phyloP scores from a whole-genome alignment of 768 basidiomycete species.

The Mycena maculata region DNA sequence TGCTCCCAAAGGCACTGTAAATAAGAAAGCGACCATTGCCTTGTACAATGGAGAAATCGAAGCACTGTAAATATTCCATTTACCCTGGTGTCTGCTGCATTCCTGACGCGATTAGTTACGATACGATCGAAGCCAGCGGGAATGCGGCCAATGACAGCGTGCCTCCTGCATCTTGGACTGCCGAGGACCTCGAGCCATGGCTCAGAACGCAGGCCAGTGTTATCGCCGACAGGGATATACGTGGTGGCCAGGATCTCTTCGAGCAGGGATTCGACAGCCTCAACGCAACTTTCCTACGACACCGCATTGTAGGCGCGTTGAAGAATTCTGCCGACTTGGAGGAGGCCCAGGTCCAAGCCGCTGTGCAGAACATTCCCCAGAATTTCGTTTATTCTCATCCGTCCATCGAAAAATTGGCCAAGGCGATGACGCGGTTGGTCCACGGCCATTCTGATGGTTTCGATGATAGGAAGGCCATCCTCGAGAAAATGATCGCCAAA shows the following conservation, averaged over 20 bases:
- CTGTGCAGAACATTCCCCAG: constrained; percentile 15
- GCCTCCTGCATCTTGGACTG: too few relatives aligned
- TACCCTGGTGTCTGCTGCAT: too few relatives aligned
- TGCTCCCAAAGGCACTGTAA: too few relatives aligned
- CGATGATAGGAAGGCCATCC: background rate
- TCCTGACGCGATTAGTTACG: too few relatives aligned
- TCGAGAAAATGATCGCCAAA: constrained; percentile 23
- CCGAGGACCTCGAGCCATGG: too few relatives aligned
- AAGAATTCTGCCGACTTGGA: background rate
- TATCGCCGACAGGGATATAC: too few relatives aligned
- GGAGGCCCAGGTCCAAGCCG: background rate
- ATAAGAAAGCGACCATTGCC: too few relatives aligned
- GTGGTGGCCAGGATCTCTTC: constrained; percentile 44
- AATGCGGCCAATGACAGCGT: too few relatives aligned
- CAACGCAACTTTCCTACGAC: constrained; percentile 51
- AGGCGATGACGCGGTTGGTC: background rate
- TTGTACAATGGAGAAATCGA: too few relatives aligned
- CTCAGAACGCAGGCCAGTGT: too few relatives aligned
- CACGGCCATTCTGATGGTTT: background rate
- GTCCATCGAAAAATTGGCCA: constrained; percentile 27
- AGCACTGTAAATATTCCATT: too few relatives aligned
- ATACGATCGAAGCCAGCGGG: too few relatives aligned
- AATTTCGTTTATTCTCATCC: constrained; percentile 35
- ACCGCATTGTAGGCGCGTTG: constrained; percentile 48
- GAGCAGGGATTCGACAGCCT: constrained; percentile 53